Base-by-base conservation (phyloP, 202 grass and related monocot genomes). In the Alloteropsis angusta region DNA sequence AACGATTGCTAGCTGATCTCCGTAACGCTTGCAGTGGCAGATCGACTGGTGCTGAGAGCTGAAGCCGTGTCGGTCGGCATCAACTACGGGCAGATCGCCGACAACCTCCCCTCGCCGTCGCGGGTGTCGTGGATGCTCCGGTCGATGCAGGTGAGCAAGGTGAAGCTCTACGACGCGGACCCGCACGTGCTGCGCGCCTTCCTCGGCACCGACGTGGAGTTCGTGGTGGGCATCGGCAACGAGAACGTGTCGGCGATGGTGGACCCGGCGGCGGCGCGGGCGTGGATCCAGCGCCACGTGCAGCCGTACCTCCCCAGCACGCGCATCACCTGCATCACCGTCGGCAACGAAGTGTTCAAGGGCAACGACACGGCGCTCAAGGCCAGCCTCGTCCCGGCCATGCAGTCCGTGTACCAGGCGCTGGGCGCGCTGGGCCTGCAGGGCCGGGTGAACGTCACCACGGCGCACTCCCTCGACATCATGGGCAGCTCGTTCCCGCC, bases 111-210 rank as follows among this genome's bases (percentile, higher is more conserved):
- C 0, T 87, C 89, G n/a, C 96, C 96, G 13, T 52, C 59, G 5
- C 66, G 85, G 12, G 95, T 98, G 17, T 82, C 87, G 1, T 55
- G 54, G 63, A 78, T 98, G 12, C 81, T 98, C 42, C 80, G 48
- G 9, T 95, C 92, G 39, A 91, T 91, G 82, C 89, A 91, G 64
- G 86, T 98, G 34, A 89, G 80, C 74, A 88, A 93, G 70, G 96
- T 98, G 79, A 98, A 93, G 81, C 89, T 98, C 9, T 98, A 95
- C 67, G 96, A 98, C 83, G 92, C 96, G 8, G 92, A 98, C 72
- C 92, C 86, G 12, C 78, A 74, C 50, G 96, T 98, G 2, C 81
- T 98, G 54, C 66, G 85, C 26, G 96, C 96, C 60, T 95, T 98
- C 83, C 45, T 84, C 12, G 48, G 86, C 73, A 93, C 92, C 4